Evolutionary conservation across 352 stramenopile genomes (phyloP), one percentile per base, ranked within the genome.

Genomic region (Phytophthora crassamura): DNA sequence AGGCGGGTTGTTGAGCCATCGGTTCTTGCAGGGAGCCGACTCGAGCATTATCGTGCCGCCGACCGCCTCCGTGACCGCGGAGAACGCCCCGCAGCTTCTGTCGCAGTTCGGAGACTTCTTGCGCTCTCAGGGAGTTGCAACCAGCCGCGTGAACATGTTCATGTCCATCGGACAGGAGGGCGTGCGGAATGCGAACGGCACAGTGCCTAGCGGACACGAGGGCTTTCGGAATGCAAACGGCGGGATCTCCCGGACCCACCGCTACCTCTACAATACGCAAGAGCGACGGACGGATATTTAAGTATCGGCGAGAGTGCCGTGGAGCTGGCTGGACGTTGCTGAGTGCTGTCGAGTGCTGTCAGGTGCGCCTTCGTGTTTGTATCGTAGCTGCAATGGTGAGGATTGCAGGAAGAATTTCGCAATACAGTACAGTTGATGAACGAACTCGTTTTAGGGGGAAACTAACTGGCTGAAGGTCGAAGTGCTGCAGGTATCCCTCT

Each of bases 1-100:
- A 6, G 59, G 71, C 39, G 88, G 91, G 8, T 65, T 98, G 45
- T 68, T 98, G 33, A 72, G 86, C n/a, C 90, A 98, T 59, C 75
- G 82, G 40, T 98, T 97, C 43, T 52, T 96, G 25, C 76, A 68
- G 32, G 82, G 66, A 54, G 59, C 59, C 14, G 58, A 65, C 25
- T 67, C 65, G 4, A 69, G 66, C 38, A 35, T 62, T 5, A 55
- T 54, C 25, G 57, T 69, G 20, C 41, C 66, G 3, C 49, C 75
- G 15, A 54, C 57, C 7, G 33, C 57, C 20, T 51, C 60, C n/a
- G 77, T 91, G 18, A 89, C 80, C 3, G 64, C 77, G n/a, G 38
- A 39, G 34, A 82, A 82, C 16, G 77, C 75, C 7, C 64, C 77
- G 4, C 50, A 80, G 1, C 51, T 86, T 50, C 69, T 91, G 4